These are phyloP conservation scores for Elsinoe arachidis DNA, from an alignment of 2,329 filamentous ascomycete species.

Conservation along the genomic window DNA sequence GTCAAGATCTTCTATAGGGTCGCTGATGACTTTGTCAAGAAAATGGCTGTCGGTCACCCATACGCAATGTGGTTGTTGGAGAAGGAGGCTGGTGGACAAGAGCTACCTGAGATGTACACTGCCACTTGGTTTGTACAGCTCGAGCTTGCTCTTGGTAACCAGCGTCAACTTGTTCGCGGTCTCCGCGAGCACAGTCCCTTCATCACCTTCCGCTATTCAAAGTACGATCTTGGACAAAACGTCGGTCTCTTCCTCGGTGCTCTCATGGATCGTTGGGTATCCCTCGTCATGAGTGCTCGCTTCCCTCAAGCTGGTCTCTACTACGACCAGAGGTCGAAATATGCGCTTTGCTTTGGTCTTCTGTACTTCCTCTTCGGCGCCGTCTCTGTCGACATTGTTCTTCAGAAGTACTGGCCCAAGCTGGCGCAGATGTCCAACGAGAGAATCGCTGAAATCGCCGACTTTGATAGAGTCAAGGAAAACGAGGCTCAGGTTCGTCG, in stretches of 20 bases:
- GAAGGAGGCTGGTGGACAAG: constrained; percentile 39
- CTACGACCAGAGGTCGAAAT: constrained; percentile 32
- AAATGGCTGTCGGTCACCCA: constrained; percentile 44
- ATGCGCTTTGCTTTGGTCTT: constrained; percentile 47
- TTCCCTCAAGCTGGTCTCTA: constrained; percentile 34
- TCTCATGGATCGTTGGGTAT: constrained; percentile 48
- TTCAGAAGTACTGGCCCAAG: constrained; percentile 16
- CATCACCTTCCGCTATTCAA: constrained; percentile 50
- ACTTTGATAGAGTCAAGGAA: constrained; percentile 9
- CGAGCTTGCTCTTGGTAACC: constrained; percentile 45
- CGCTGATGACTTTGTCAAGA: constrained; percentile 39
- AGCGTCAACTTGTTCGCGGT: constrained; percentile 46
- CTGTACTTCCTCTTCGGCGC: constrained; percentile 51
- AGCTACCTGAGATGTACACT: constrained; percentile 45
- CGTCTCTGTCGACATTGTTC: constrained; percentile 47
- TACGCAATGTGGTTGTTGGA: constrained; percentile 47
- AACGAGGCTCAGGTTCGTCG: constrained; percentile 8
- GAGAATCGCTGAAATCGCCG: constrained; percentile 10
- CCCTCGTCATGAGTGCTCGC: constrained; percentile 36
- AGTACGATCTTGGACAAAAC: constrained; percentile 46
- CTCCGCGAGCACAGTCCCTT: constrained; percentile 49
- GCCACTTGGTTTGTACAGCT: constrained; percentile 51
- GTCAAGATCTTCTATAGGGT: constrained; percentile 32
- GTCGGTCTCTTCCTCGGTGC: constrained; percentile 48
- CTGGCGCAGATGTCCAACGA: constrained; percentile 10